phyloP scores from a whole-genome alignment of 2,329 filamentous ascomycete genomes.

The Peltaster fructicola region DNA sequence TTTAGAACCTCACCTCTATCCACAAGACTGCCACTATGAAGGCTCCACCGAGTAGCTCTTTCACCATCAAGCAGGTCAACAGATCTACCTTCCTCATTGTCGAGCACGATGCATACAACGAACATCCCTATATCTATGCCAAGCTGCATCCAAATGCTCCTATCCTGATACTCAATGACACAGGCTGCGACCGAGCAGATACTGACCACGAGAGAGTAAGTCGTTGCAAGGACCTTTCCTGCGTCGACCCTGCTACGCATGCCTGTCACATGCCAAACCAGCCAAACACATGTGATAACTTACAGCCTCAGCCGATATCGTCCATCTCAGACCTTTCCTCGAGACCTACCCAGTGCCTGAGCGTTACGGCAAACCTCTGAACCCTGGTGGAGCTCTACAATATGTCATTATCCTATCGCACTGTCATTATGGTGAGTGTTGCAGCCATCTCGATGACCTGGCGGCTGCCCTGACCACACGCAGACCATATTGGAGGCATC shows the following conservation, averaged over 20 bases:
- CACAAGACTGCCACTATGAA: too few relatives aligned
- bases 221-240: too few relatives aligned
- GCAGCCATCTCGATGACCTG: too few relatives aligned
- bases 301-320: too few relatives aligned
- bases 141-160: slow-evolving; percentile 21
- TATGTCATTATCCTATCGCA: slow-evolving; percentile 30
- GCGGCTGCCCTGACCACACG: too few relatives aligned
- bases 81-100: slow-evolving; percentile 26
- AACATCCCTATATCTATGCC: slow-evolving; percentile 30
- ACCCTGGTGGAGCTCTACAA: slow-evolving; percentile 13
- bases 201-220: too few relatives aligned
- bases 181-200: slow-evolving; percentile 29
- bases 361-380: slow-evolving; percentile 22
- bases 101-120: slow-evolving; percentile 27
- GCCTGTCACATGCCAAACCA: too few relatives aligned
- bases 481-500: slow-evolving; percentile 22
- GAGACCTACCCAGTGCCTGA: slow-evolving; percentile 22
- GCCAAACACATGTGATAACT: too few relatives aligned
- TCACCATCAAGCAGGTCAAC: slow-evolving; percentile 23
- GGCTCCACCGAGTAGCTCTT: slow-evolving; percentile 15
- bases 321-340: slow-evolving; percentile 24
- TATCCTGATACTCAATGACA: slow-evolving; percentile 26
- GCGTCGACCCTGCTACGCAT: too few relatives aligned
- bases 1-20: too few relatives aligned
- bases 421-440: slow-evolving; percentile 33